Evolutionary conservation across 139 green algal genomes (phyloP), one percentile per base, ranked within the genome.

Genomic region (Mesostigma viride): DNA sequence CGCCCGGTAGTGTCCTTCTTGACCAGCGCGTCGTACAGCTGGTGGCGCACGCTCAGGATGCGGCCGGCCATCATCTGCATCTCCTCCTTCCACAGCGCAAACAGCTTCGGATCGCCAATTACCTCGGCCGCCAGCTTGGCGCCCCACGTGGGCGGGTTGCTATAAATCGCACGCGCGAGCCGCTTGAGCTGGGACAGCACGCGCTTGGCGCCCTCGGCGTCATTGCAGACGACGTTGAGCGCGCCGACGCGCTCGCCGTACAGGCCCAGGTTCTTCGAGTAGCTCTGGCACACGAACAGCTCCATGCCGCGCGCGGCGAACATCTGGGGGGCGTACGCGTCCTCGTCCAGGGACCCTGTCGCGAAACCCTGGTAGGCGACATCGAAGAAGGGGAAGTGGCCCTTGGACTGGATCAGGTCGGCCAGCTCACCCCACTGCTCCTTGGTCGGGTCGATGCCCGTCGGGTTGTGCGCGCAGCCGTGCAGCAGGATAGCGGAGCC

Each of bases 381-480:
- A 67, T 99, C 93, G 69, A 99, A 97, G 83, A 99, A 97, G 24
- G 92, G 87, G 26, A 98, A 45, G 69, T 88, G 87, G 32, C 76
- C 70, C 74, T 93, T 95, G 53, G 77, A 62, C 48, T 73, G 74
- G 33, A 71, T 61, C 33, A 95, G 73, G 53, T 95, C 86, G 22
- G 86, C 87, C 33, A 99, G 95, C 72, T 85, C 56, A 22, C 62
- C 35, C 94, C 94, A 99, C 85, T 99, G 89, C 71, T 96, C 89
- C 8, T 65, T 46, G 8, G 88, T 96, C 48, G 93, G 93, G 80
- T 99, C 93, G 24, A 98, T 85, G 47, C 93, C 93, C 0, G 92
- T 98, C 32, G 92, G 92, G 83, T 98, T 98, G 82, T 98, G 92
- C 4, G 92, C 92, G 70, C 92, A 98, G 24, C 87, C 92, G 79